Percentiles rank a stretch among this genome's conserved stretches.
These are phyloP conservation scores for Rhynchospora pubera DNA, from an alignment of 176 grass and related monocot genomes.

Conservation along the genomic window DNA sequence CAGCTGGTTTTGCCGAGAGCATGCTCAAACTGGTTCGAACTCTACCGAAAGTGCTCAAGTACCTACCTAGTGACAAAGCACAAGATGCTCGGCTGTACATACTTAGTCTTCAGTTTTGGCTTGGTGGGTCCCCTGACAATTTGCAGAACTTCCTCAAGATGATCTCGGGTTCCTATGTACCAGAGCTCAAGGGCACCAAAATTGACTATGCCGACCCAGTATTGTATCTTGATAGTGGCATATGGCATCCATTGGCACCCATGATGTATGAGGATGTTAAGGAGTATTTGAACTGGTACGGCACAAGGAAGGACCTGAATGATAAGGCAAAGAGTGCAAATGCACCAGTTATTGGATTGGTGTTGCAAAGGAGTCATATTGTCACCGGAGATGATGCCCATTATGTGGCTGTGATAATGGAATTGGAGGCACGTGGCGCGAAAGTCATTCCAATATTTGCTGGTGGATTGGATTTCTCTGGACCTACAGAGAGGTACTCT, in stretches of 20 bases:
- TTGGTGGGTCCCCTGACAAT: slow-evolving; percentile 89
- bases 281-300: slow-evolving; percentile 99
- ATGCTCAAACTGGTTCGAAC: slow-evolving; percentile 98
- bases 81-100: slow-evolving; percentile 97
- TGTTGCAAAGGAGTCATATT: slow-evolving; percentile 94
- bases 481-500: slow-evolving; percentile 38
- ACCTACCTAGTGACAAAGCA: slow-evolving; percentile 95
- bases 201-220: slow-evolving; percentile 82
- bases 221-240: slow-evolving; percentile 80
- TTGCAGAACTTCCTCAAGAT: slow-evolving; percentile 99
- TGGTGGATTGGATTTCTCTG: slow-evolving; percentile 83
- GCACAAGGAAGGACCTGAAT: slow-evolving; percentile 52
- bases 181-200: slow-evolving; percentile 44
- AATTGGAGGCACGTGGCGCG: slow-evolving; percentile 84
- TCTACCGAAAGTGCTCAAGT: slow-evolving; percentile 98
- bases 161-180: slow-evolving; percentile 74
- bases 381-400: slow-evolving; percentile 89
- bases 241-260: slow-evolving; percentile 92
- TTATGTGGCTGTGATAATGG: slow-evolving; percentile 99
- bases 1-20: slow-evolving; percentile 77
- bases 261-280: slow-evolving; percentile 88
- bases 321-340: slow-evolving; percentile 43
- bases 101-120: slow-evolving; percentile 99
- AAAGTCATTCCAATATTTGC: slow-evolving; percentile 92
- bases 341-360: slow-evolving; percentile 66